Conservation (phyloP, 2,329 filamentous ascomycete genomes). For the Plectosphaerella sp. region DNA sequence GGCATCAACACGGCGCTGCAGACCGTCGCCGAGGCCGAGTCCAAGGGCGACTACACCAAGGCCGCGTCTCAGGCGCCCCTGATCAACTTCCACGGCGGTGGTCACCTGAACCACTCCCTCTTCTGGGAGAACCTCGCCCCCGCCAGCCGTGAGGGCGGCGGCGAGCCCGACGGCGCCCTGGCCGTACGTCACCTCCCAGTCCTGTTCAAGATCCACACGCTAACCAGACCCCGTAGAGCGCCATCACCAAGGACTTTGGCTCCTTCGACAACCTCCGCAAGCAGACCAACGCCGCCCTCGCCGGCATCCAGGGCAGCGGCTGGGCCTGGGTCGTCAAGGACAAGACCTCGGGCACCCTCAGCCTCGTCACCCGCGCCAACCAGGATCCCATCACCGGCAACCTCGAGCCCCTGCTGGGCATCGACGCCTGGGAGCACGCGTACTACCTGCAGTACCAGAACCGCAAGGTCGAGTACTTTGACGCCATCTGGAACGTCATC, state of each 20-base stretch:
- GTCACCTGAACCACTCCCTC: conserved; percentile 81
- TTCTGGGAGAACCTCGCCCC: conserved; percentile 83
- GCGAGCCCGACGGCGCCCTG: conserved; percentile 59
- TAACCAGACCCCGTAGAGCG: conserved; percentile 26
- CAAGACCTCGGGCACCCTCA: conserved; percentile 55
- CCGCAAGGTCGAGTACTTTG: conserved; percentile 94
- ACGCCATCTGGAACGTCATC: conserved; percentile 88
- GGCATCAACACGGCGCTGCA: conserved; percentile 78
- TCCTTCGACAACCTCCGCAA: conserved; percentile 60
- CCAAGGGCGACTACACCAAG: conserved; percentile 53
- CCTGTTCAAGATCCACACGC: background rate
- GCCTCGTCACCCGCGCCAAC: conserved; percentile 71
- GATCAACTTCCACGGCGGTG: conserved; percentile 78
- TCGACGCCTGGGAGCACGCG: conserved; percentile 95
- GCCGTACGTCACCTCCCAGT: conserved; percentile 31
- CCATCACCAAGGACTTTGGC: conserved; percentile 65
- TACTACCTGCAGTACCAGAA: conserved; percentile 97
- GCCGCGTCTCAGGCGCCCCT: conserved; percentile 46
- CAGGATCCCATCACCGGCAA: conserved; percentile 86
- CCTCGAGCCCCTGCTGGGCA: conserved; percentile 76
- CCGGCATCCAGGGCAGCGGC: conserved; percentile 79
- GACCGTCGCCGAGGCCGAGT: conserved; percentile 62
- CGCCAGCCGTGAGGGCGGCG: conserved; percentile 55
- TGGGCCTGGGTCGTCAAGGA: conserved; percentile 88
- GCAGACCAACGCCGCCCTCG: conserved; percentile 62